These are phyloP conservation scores for Breynia disticha DNA, from an alignment of 441 rosid genomes.

Conservation along the genomic window DNA sequence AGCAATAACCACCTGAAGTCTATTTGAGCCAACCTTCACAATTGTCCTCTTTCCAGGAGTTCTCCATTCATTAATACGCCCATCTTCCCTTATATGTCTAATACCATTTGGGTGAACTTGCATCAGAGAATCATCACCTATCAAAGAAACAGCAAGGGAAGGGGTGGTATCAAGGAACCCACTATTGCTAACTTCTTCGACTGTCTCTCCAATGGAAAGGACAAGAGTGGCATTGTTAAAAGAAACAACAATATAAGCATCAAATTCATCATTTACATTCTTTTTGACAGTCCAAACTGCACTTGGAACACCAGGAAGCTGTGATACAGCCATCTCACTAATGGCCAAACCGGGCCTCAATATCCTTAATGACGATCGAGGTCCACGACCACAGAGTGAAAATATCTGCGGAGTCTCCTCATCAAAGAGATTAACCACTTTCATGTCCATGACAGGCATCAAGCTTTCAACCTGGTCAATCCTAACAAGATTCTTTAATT, in stretches of 20 bases:
- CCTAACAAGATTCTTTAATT: constrained; percentile 85
- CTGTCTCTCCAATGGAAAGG: constrained; percentile 95
- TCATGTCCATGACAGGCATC: constrained; percentile 98
- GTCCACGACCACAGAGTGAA: constrained; percentile 85
- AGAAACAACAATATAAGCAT: constrained; percentile 92
- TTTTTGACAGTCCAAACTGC: constrained; percentile 99
- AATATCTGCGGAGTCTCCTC: constrained; percentile 95
- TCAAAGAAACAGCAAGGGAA: constrained; percentile 76
- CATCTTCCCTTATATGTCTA: constrained; percentile 94
- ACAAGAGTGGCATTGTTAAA: constrained; percentile 98
- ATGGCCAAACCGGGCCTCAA: constrained; percentile 91
- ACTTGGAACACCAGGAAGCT: constrained; percentile 98
- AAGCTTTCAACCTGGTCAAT: constrained; percentile 92
- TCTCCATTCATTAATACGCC: constrained; percentile 96
- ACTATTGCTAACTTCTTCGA: constrained; percentile 95
- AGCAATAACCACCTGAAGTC: constrained; percentile 93
- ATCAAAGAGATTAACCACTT: constrained; percentile 71
- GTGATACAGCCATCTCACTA: constrained; percentile 96
- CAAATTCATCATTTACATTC: constrained; percentile 79
- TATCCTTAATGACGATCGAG: constrained; percentile 87
- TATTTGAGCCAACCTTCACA: constrained; percentile 91
- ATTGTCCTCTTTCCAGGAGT: constrained; percentile 97
- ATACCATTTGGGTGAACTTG: constrained; percentile 96
- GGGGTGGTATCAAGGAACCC: constrained; percentile 96
- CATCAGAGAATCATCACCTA: constrained; percentile 89